These are phyloP conservation scores for Ulota crispa DNA, from an alignment of 225 moss, liverwort and hornwort genomes.

Conservation along the genomic window DNA sequence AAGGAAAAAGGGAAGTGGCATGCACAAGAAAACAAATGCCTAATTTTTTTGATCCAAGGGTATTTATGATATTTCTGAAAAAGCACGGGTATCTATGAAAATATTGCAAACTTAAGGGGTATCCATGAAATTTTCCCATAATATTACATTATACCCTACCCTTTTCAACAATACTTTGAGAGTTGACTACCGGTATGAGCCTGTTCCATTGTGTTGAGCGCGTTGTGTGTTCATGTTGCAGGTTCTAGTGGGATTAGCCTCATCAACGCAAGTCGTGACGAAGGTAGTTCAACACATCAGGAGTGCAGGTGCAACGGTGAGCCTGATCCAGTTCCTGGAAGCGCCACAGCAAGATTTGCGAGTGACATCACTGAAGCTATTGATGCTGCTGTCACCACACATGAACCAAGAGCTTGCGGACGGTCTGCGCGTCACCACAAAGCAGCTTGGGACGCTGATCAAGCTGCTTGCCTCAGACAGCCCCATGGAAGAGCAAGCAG, in stretches of 20 bases:
- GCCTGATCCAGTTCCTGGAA: constrained; percentile 90
- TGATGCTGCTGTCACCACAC: constrained; percentile 64
- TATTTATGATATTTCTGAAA: too few relatives aligned
- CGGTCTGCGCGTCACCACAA: constrained; percentile 79
- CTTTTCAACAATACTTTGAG: too few relatives aligned
- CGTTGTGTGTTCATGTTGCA: constrained; percentile 24
- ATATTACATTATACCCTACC: too few relatives aligned
- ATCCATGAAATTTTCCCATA: too few relatives aligned
- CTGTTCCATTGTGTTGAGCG: neutral
- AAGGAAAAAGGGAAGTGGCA: too few relatives aligned
- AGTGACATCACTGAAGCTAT: constrained; percentile 70
- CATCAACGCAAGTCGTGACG: constrained; percentile 58
- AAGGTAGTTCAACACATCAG: constrained; percentile 81
- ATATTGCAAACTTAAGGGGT: too few relatives aligned
- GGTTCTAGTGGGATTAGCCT: constrained; percentile 87
- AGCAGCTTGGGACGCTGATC: constrained; percentile 82
- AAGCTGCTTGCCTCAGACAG: constrained; percentile 65
- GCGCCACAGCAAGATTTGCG: constrained; percentile 74
- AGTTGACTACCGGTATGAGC: neutral
- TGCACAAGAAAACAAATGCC: too few relatives aligned
- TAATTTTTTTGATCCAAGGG: too few relatives aligned
- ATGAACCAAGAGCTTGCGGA: constrained; percentile 97
- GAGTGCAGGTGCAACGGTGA: constrained; percentile 87
- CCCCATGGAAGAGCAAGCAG: constrained; percentile 82
- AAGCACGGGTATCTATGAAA: too few relatives aligned